Conservation (phyloP, 345 rosid species). For the Brassica juncea region DNA sequence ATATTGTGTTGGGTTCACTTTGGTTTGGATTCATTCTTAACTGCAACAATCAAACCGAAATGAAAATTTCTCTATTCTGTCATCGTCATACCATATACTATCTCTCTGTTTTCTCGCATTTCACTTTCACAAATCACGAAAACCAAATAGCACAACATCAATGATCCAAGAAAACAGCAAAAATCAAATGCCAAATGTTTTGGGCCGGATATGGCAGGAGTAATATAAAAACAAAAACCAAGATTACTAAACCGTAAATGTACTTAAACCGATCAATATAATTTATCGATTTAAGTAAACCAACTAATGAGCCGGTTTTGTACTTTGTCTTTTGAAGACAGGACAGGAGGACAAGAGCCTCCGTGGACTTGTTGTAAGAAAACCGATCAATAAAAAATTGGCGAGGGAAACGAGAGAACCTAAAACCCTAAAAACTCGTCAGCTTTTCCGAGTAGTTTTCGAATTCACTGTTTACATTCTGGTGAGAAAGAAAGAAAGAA, state of each 20-base stretch:
- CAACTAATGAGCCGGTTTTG: not conserved
- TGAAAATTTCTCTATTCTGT: no score
- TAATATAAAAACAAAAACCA: not conserved
- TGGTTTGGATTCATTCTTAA: no score
- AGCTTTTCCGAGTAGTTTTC: constrained; percentile 15
- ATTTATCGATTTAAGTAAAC: not conserved
- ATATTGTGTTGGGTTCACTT: no score
- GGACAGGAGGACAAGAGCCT: not conserved
- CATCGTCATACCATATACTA: no score
- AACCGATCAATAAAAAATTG: not conserved
- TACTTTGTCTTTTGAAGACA: not conserved
- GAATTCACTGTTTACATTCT: not conserved
- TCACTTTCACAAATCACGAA: no score
- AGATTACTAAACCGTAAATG: not conserved
- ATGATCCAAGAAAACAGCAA: no score
- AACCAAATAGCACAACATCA: no score
- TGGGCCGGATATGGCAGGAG: no score
- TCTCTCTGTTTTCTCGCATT: no score
- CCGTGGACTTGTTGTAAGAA: not conserved
- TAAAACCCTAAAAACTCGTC: constrained; percentile 34
- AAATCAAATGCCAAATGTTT: no score
- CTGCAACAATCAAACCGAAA: no score
- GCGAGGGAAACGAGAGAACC: constrained; percentile 31
- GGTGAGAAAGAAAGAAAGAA: not conserved
- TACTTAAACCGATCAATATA: not conserved